Evolutionary conservation across 768 basidiomycete genomes (phyloP), one percentile per base, ranked within the genome.

Genomic region (Gelatoporia subvermispora): DNA sequence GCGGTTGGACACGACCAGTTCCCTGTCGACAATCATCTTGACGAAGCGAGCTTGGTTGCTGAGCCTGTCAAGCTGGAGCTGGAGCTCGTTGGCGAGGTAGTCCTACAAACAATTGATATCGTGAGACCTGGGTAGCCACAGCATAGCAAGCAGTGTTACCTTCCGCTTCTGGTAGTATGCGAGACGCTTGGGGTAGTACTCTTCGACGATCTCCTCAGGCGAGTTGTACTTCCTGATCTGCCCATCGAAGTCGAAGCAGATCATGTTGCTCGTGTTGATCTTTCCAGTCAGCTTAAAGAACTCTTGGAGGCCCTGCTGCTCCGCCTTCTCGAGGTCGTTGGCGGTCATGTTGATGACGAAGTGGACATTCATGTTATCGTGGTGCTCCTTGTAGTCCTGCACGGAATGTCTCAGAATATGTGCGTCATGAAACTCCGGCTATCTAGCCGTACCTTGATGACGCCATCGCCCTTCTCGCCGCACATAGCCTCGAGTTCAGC

Each of bases 341-440:
- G 84, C 79, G 2, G 72, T 70, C 85, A 98, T 87, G 21, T 77
- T 82, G 23, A 99, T 65, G 24, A 88, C 72, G 60, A 97, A 97
- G 65, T 94, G 90, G 11, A 99, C 83, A 47, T 92, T 87, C 55
- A 83, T 75, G 51, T 93, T 95, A 60, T 93, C 93, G 59, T 96
- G 93, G 61, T 98, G 85, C 63, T 98, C 96, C 68, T 91, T 92
- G 71, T 93, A 99, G 63, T 98, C 94, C 95, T 98, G 58, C 36
- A 44, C 22, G 31, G 18, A 23, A 35, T 24, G 31, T 13, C 9
- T 47, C 3, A 43, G 34, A 22, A 35, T 35, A 11, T 37, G 11
- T 7, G 28, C 28, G 5, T 13, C 5, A 31, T 31, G 7, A 13
- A 5, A 31, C 28, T 7, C 13, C 5, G 13, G 28, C 13, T 31